Percentiles rank a stretch among this genome's conserved stretches.
These are phyloP conservation scores for Pythium rhizo-oryzae DNA, from an alignment of 352 stramenopile species.

Conservation along the genomic window DNA sequence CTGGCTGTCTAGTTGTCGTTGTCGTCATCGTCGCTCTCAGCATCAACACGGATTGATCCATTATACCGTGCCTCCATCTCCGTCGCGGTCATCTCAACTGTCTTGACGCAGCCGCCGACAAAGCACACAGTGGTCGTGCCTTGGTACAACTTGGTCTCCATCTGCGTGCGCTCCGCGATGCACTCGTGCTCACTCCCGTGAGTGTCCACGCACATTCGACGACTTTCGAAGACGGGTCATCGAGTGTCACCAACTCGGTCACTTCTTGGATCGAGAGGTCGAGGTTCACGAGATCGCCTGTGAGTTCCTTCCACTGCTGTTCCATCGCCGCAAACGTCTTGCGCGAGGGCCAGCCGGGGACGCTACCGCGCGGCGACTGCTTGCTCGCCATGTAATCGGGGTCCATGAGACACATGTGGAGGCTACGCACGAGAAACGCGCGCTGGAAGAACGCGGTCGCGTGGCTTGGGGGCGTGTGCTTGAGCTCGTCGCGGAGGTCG, in stretches of 20 bases:
- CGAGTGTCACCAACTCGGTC: neutral
- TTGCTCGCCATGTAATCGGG: slow-evolving; percentile 1
- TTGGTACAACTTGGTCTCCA: neutral
- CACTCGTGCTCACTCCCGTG: neutral
- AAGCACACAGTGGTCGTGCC: neutral
- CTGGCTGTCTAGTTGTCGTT: neutral
- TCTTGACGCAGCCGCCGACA: neutral
- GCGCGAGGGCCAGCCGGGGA: neutral
- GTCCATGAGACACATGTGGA: slow-evolving; percentile 7
- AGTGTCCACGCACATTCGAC: neutral
- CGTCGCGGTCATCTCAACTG: neutral
- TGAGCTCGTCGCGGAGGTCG: slow-evolving; percentile 30
- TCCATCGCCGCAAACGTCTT: neutral
- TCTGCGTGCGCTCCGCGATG: neutral
- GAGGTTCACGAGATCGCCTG: neutral
- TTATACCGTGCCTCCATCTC: neutral
- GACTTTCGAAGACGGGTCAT: neutral
- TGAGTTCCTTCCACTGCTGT: neutral
- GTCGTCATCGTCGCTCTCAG: neutral
- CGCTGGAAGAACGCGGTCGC: neutral
- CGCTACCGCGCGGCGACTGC: neutral
- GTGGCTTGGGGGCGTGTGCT: neutral
- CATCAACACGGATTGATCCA: neutral
- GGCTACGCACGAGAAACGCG: slow-evolving; percentile 3
- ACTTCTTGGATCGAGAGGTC: neutral